These are phyloP conservation scores for Vinca minor DNA, from an alignment of 257 asterid genomes.

Conservation along the genomic window DNA sequence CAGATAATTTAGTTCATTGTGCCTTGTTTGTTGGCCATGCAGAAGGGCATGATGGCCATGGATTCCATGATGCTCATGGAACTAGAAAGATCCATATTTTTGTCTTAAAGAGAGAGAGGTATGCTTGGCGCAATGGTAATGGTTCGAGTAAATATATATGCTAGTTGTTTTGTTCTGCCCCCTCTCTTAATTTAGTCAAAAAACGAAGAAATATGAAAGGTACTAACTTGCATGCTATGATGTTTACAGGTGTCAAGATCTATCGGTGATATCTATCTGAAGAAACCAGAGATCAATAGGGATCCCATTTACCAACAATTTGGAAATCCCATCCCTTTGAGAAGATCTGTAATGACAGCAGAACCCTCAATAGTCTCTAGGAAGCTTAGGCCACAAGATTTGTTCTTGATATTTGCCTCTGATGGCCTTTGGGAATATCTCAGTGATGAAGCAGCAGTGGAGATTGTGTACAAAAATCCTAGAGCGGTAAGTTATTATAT, in stretches of 20 bases:
- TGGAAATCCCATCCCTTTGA: constrained; percentile 61
- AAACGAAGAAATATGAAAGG: constrained; percentile 4
- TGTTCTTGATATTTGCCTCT: constrained; percentile 83
- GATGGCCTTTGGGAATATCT: constrained; percentile 98
- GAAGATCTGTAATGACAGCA: constrained; percentile 64
- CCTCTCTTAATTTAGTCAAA: not conserved
- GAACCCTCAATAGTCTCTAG: constrained; percentile 80
- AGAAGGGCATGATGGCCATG: constrained; percentile 25
- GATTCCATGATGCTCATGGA: constrained; percentile 25
- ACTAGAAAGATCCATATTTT: constrained; percentile 32
- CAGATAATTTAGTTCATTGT: constrained; percentile 26
- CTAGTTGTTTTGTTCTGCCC: constrained; percentile 5
- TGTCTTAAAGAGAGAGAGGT: constrained; percentile 39
- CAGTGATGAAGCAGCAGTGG: constrained; percentile 76
- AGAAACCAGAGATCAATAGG: constrained; percentile 75
- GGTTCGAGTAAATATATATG: constrained; percentile 15
- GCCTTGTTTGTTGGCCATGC: constrained; percentile 26
- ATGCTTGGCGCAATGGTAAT: constrained; percentile 24
- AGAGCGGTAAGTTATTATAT: constrained; percentile 59
- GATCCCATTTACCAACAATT: constrained; percentile 64
- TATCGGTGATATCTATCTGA: constrained; percentile 81
- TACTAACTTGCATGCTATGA: not conserved
- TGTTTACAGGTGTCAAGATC: constrained; percentile 85
- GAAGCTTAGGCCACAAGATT: constrained; percentile 69
- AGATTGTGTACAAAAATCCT: constrained; percentile 62